Evolutionary conservation across 1,284 basidiomycete genomes (phyloP).

Genomic region (Chiua sp.): DNA sequence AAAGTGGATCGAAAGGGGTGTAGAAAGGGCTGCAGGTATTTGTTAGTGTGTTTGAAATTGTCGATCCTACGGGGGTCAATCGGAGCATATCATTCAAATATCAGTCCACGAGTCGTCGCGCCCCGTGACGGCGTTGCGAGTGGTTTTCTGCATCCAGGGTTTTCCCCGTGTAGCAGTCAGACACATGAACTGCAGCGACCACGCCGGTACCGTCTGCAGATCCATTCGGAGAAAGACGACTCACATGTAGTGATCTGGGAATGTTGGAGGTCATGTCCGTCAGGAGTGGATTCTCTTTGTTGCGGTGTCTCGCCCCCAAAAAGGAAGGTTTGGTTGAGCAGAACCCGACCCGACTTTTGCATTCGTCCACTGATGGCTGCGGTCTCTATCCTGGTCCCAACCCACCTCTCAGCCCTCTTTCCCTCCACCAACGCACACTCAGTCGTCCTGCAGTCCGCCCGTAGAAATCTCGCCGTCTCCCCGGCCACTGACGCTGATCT

Average conservation of each 20-base stretch:
- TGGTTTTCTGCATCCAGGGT: not conserved
- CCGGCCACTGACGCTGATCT: conserved; percentile 53
- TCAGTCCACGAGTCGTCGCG: not conserved
- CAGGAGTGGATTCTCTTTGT: too few species aligned
- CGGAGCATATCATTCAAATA: conserved; percentile 14
- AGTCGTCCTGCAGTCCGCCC: conserved; percentile 61
- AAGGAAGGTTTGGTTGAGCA: conserved; percentile 25
- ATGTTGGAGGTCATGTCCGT: conserved; percentile 35
- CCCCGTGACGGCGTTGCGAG: not conserved
- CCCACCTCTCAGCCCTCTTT: conserved; percentile 69
- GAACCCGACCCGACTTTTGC: not conserved
- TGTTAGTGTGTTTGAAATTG: conserved; percentile 20
- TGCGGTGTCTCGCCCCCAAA: conserved; percentile 21
- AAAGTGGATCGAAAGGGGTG: conserved; percentile 20
- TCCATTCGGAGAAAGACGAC: conserved; percentile 19
- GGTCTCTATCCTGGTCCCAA: conserved; percentile 56
- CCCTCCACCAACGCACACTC: conserved; percentile 56
- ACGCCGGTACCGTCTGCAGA: conserved; percentile 31
- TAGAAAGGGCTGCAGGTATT: conserved; percentile 10
- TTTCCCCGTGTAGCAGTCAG: not conserved
- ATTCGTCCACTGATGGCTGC: conserved; percentile 41
- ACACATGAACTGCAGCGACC: conserved; percentile 12
- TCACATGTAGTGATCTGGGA: conserved; percentile 16
- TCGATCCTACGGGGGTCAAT: conserved; percentile 14
- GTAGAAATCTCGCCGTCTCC: conserved; percentile 55